These are phyloP conservation scores for Fusarium decemcellulare DNA, from an alignment of 2,329 filamentous ascomycete species.

Conservation along the genomic window DNA sequence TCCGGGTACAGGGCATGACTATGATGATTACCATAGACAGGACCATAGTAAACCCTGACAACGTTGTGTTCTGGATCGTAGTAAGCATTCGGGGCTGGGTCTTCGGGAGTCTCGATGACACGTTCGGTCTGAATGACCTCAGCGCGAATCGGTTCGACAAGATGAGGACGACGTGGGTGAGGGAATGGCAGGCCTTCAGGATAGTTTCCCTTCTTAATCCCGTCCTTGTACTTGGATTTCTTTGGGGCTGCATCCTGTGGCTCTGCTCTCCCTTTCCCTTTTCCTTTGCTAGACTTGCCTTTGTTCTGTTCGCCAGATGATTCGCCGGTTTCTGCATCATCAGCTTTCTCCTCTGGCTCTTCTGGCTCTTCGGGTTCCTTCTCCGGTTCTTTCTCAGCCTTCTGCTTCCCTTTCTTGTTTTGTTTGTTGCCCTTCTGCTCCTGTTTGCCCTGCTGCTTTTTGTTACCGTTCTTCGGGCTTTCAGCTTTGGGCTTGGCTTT, in stretches of 20 bases:
- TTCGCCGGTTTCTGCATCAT: slow-evolving; percentile 19
- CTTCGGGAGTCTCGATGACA: slow-evolving; percentile 64
- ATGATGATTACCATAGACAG: slow-evolving; percentile 66
- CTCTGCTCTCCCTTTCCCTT: slow-evolving; percentile 26
- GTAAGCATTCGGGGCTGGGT: slow-evolving; percentile 73
- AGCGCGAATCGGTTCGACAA: slow-evolving; percentile 63
- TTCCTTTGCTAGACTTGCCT: slow-evolving; percentile 33
- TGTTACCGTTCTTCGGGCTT: slow-evolving; percentile 10
- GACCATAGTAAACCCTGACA: slow-evolving; percentile 71
- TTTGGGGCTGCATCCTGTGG: slow-evolving; percentile 14
- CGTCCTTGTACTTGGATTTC: slow-evolving; percentile 31
- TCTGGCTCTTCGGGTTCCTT: slow-evolving; percentile 24
- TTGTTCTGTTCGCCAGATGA: slow-evolving; percentile 32
- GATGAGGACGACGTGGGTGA: slow-evolving; percentile 56
- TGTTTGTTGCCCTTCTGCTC: slow-evolving; percentile 19
- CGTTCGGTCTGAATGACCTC: slow-evolving; percentile 70
- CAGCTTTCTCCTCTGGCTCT: slow-evolving; percentile 14
- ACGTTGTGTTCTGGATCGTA: slow-evolving; percentile 67
- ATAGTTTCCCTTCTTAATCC: slow-evolving; percentile 43
- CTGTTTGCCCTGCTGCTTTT: slow-evolving; percentile 26
- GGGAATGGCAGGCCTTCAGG: slow-evolving; percentile 48
- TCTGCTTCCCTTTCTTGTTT: slow-evolving; percentile 28
- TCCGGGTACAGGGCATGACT: slow-evolving; percentile 62
- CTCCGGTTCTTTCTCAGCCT: slow-evolving; percentile 28
- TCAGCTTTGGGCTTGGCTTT: slow-evolving; percentile 25